Percentiles rank a stretch among this genome's conserved stretches.
Evolutionary conservation across 495 filamentous ascomycete species (phyloP).

Genomic region (Clavariopsis aquatica): DNA sequence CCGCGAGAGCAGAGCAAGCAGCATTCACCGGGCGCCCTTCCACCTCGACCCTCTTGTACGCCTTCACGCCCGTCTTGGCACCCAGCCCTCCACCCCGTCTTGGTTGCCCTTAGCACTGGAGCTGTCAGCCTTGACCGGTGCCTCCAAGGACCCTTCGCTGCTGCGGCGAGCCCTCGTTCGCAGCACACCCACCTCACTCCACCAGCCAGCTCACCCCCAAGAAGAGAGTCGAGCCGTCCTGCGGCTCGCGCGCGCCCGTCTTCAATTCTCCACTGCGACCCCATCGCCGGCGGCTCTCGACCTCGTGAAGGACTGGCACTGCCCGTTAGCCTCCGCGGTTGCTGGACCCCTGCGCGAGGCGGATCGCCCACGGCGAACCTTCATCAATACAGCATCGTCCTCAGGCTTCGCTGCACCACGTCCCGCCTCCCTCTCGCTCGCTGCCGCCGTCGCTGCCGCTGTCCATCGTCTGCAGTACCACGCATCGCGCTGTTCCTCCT

Average conservation of each 20-base stretch:
- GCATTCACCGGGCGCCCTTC: not conserved
- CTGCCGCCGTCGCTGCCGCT: constrained; percentile 8
- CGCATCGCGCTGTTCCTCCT: constrained; percentile 7
- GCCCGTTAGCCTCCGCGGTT: constrained; percentile 32
- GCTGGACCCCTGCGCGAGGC: constrained; percentile 24
- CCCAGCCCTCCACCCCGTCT: constrained; percentile 18
- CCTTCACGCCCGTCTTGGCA: constrained; percentile 29
- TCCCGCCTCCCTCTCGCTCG: constrained; percentile 14
- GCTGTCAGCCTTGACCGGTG: constrained; percentile 40
- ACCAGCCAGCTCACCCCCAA: not conserved
- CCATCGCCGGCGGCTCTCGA: constrained; percentile 11
- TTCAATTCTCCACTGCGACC: constrained; percentile 2
- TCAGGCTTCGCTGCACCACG: constrained; percentile 22
- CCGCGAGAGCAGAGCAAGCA: not conserved
- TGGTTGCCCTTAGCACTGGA: constrained; percentile 1
- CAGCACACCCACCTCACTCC: constrained; percentile 3
- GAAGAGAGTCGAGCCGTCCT: not conserved
- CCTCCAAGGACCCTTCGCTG: constrained; percentile 19
- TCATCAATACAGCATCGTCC: constrained; percentile 26
- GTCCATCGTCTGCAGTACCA: constrained; percentile 4
- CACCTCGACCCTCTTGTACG: not conserved
- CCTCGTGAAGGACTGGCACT: constrained; percentile 27
- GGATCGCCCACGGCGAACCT: constrained; percentile 24
- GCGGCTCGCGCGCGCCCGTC: constrained; percentile 18
- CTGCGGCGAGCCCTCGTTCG: constrained; percentile 28